Base-by-base conservation (phyloP, 352 stramenopile genomes). In the Pythium graminicola region DNA sequence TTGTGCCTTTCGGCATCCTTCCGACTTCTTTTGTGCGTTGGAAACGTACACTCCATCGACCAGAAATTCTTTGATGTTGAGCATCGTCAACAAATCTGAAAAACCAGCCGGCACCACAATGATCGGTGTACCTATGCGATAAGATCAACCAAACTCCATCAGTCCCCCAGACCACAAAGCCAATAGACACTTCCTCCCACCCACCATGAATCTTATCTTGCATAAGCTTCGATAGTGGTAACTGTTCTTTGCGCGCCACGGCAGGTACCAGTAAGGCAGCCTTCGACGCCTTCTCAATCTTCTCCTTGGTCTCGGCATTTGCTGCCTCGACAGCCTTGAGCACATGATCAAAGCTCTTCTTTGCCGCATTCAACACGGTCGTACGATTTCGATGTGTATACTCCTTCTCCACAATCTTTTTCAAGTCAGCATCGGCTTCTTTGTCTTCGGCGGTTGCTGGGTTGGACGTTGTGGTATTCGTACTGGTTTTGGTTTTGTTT, bases 31-130 rank as follows among this genome's bases (percentile, higher is more conserved):
- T 50, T 96, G 80, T 60, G 78, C 76, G 29, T 89, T 89, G 1
- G 86, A 67, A 1, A 89, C 72, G 41, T 78, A 94, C 57, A 87
- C 75, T 17, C 86, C 86, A 36, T 95, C 69, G 31, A 88, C 73
- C 7, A 96, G 50, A 54, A 96, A 96, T 50, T 96, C 87, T 29
- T 77, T 85, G 35, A 76, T 81, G 47, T 96, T 96, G 27, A 93
- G 71, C 73, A 96, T 86, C 36, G 83, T 96, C 26, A 96, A 78
- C 39, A 95, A 42, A 43, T 95, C 82, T 23, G 82, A 93, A 42
- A 88, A 87, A 2, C 85, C 84, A 0, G 85, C 86, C 0, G 87
- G 87, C 8, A 96, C 81, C 23, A 96, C 82, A 67, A 96, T 96
- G 49, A 96, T 95, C n/a, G 84, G 84, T 7, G 77, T 95, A 19